These are phyloP conservation scores for Pseudogymnoascus sp. DNA, from an alignment of 2,329 filamentous ascomycete genomes.

Conservation along the genomic window DNA sequence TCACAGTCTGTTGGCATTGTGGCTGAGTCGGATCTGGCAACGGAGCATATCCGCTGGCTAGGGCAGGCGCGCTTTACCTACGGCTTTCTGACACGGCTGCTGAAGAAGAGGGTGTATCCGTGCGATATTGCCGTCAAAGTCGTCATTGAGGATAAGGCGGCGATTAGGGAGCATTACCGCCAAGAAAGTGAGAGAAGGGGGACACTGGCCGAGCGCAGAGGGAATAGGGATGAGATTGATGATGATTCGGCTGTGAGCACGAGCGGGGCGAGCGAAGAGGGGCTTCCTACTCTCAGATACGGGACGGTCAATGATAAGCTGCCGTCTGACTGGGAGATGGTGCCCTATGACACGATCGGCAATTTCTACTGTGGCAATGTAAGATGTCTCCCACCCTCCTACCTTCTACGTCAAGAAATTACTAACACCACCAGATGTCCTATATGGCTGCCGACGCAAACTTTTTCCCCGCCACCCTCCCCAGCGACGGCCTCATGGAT, in stretches of 20 bases:
- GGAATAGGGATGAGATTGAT: conserved; percentile 24
- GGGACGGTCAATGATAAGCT: conserved; percentile 73
- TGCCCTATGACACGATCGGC: conserved; percentile 69
- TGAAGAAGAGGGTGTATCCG: conserved; percentile 73
- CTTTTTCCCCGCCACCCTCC: conserved; percentile 78
- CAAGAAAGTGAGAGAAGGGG: conserved; percentile 30
- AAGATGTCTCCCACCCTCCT: conserved; percentile 27
- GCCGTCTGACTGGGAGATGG: conserved; percentile 66
- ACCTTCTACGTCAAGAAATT: neutral
- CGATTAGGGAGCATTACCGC: conserved; percentile 67
- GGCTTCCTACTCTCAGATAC: conserved; percentile 66
- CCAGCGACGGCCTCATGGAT: conserved; percentile 80
- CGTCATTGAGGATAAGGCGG: conserved; percentile 66
- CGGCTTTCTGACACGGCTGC: conserved; percentile 69
- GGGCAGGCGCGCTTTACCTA: conserved; percentile 76
- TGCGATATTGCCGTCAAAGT: conserved; percentile 83
- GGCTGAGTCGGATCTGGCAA: conserved; percentile 82
- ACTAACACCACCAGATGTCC: conserved; percentile 54
- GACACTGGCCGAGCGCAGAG: conserved; percentile 22
- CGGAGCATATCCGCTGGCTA: conserved; percentile 91
- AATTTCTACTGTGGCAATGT: conserved; percentile 92
- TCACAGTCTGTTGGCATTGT: conserved; percentile 86
- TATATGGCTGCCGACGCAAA: conserved; percentile 82
- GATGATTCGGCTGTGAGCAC: conserved; percentile 27
- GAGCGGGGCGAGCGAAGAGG: conserved; percentile 30